Base-by-base conservation (phyloP, 2,329 filamentous ascomycete species). In the Nigrospora oryzae region DNA sequence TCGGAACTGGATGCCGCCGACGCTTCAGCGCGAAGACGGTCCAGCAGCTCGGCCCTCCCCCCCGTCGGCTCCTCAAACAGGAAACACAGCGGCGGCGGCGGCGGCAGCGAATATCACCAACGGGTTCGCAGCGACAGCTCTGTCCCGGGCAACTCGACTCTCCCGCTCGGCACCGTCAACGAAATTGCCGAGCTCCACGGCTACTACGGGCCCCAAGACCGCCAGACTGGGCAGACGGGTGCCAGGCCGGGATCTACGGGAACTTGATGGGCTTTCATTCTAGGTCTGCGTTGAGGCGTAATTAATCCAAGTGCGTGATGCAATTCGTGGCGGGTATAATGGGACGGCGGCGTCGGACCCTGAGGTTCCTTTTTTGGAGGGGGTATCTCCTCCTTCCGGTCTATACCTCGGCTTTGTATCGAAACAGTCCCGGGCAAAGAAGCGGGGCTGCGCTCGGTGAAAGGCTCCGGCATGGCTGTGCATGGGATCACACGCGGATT, bases 171-270 rank as follows among this genome's bases (percentile, higher is more conserved):
- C 6, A 60, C 63, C 2, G 67, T 74, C 31, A 62, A 57, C 38
- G 73, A 76, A 52, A 53, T 56, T 4, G 48, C 45, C 15, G 69
- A 72, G 46, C 61, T 72, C 42, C 71, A 75, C 43, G 73, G 73
- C 3, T 66, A 71, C 34, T 69, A 74, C 45, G 72, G 72, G 1
- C 64, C 70, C 2, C 45, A 54, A 3, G 56, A 68, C 40, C 55
- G 59, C 1, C 62, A 63, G 10, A 63, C 59, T 5, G 71, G 72
- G 0, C 66, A 74, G 53, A 74, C 67, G 13, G 57, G 62, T 1
- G 57, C 53, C 0, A 62, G 58, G 13, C 36, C 40, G 33, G 16
- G 32, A 28, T 28, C 23, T 28, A 28, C 23, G 2, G 23, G 23
- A 28, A 28, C 5, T 28, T 28, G 23, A 28, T 28, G 23, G n/a